Evolutionary conservation across 2,329 filamentous ascomycete species (phyloP).

Genomic region (Alternaria sp.): DNA sequence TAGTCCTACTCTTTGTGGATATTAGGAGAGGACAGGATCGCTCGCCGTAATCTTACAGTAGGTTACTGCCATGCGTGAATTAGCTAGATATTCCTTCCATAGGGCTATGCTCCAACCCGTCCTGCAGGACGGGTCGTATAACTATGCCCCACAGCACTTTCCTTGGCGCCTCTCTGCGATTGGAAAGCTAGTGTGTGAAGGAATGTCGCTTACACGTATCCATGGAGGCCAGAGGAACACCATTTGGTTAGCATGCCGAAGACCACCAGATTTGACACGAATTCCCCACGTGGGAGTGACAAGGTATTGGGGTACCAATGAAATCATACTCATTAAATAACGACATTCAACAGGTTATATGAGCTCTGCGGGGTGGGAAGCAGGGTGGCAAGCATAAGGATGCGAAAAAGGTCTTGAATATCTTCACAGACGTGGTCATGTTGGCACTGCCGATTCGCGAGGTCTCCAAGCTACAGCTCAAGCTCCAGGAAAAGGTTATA

Average conservation of each 20-base stretch:
- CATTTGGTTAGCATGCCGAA: constrained; percentile 9
- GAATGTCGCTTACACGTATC: constrained; percentile 8
- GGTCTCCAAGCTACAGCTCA: constrained; percentile 12
- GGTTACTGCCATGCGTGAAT: neutral
- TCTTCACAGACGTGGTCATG: constrained; percentile 18
- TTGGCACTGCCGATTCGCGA: constrained; percentile 16
- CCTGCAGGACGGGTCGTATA: neutral
- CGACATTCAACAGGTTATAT: neutral
- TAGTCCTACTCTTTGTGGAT: neutral
- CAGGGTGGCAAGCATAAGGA: neutral
- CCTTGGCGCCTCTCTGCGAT: neutral
- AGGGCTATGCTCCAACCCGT: neutral
- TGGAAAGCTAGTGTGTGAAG: neutral
- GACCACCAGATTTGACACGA: constrained; percentile 10
- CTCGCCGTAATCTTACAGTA: neutral
- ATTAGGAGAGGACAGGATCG: neutral
- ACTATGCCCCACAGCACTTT: neutral
- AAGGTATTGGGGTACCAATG: neutral
- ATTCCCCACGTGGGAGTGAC: neutral
- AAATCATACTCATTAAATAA: neutral
- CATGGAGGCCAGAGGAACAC: neutral
- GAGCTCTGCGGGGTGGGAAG: neutral
- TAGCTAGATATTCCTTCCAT: neutral
- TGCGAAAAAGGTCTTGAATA: constrained; percentile 5
- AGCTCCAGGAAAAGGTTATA: constrained; percentile 15